Percentiles rank a stretch among this genome's conserved stretches.
phyloP scores from a whole-genome alignment of 306 rosid genomes.

The Fragaria nilgerrensis region DNA sequence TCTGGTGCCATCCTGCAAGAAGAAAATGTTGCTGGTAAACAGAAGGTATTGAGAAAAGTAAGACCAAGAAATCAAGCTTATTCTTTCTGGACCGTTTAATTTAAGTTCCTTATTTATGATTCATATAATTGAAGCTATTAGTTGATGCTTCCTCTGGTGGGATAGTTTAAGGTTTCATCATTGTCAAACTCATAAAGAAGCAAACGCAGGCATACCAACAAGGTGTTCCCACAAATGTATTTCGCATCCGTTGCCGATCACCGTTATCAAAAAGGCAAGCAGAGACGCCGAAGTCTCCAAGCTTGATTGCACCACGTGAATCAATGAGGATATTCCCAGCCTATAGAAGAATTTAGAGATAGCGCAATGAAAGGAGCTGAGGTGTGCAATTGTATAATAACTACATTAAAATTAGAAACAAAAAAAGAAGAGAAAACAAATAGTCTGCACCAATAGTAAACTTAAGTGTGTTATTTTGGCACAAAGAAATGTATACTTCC shows the following conservation, averaged over 20 bases:
- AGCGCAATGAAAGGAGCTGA: constrained; percentile 3
- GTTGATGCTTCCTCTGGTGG: not conserved
- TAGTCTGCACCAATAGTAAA: not conserved
- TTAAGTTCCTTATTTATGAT: not conserved
- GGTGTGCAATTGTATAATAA: not conserved
- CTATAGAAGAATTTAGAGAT: constrained; percentile 22
- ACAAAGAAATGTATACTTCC: not conserved
- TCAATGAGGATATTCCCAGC: constrained; percentile 88
- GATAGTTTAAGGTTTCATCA: constrained; percentile 3
- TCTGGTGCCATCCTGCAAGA: constrained; percentile 93
- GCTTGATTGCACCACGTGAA: constrained; percentile 68
- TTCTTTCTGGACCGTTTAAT: not conserved
- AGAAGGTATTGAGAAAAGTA: not conserved
- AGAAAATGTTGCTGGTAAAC: constrained; percentile 1
- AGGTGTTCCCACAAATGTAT: constrained; percentile 95
- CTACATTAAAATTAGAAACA: not conserved
- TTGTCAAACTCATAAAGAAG: not conserved
- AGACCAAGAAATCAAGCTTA: not conserved
- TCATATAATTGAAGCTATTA: not conserved
- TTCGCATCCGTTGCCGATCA: constrained; percentile 77
- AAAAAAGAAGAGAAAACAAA: not conserved
- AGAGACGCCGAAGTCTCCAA: constrained; percentile 93
- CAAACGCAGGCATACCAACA: constrained; percentile 56
- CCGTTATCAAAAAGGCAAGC: constrained; percentile 96
- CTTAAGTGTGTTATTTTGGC: not conserved